Evolutionary conservation across 176 grass and related monocot genomes (phyloP).

Genomic region (Oryza meyeriana): DNA sequence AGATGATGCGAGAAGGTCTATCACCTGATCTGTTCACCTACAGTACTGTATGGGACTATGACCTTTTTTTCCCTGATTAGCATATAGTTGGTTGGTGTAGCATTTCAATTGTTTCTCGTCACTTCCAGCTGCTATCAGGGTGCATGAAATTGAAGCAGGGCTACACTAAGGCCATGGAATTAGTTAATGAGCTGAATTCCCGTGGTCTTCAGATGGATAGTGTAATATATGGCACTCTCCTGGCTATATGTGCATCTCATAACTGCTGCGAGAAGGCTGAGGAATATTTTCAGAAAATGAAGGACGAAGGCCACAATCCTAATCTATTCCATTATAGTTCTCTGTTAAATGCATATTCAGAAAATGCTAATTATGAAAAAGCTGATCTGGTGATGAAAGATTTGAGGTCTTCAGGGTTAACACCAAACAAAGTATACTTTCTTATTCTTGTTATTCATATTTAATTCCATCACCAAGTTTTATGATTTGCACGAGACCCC

Average conservation of each 20-base stretch:
- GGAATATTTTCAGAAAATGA: constrained; percentile 84
- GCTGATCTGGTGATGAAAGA: constrained; percentile 81
- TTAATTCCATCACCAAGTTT: constrained; percentile 2
- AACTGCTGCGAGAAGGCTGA: constrained; percentile 79
- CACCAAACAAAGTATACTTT: constrained; percentile 75
- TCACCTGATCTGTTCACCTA: constrained; percentile 87
- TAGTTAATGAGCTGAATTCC: constrained; percentile 66
- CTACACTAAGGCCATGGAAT: constrained; percentile 64
- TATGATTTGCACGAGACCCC: constrained; percentile 4
- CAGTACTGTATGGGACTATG: constrained; percentile 66
- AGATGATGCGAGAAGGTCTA: constrained; percentile 80
- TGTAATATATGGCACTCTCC: constrained; percentile 84
- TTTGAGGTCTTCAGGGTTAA: constrained; percentile 71
- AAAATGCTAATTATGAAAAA: constrained; percentile 65
- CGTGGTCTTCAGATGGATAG: constrained; percentile 71
- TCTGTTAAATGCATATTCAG: constrained; percentile 80
- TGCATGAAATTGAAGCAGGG: constrained; percentile 77
- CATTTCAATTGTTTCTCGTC: constrained; percentile 22
- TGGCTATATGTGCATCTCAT: constrained; percentile 84
- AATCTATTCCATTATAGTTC: constrained; percentile 98
- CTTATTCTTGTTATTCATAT: constrained; percentile 29
- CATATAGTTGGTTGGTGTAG: not conserved
- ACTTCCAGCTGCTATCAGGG: constrained; percentile 71
- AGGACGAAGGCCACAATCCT: constrained; percentile 73
- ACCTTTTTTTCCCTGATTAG: not conserved